A percentile compares a stretch with the other conserved stretches of the same genome.
phyloP scores from a whole-genome alignment of 2,329 filamentous ascomycete species.

The Paecilomyces fulvus region DNA sequence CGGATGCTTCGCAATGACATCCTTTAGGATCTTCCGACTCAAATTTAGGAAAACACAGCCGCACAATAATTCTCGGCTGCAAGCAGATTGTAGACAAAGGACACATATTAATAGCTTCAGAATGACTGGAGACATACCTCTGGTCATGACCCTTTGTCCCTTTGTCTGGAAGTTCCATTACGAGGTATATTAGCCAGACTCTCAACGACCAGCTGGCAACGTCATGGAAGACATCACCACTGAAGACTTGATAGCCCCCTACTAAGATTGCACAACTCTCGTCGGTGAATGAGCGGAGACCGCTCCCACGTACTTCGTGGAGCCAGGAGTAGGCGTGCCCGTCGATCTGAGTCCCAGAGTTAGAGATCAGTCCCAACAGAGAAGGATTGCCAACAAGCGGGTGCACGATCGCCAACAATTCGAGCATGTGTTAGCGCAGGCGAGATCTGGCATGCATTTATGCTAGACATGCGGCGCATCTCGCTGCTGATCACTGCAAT shows the following conservation, averaged over 20 bases:
- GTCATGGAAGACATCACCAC: background rate
- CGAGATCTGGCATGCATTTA: background rate
- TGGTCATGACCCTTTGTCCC: no score
- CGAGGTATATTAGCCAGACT: background rate
- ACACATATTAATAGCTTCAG: no score
- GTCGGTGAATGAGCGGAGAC: background rate
- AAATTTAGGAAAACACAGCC: no score
- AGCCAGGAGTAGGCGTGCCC: background rate
- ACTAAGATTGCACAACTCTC: background rate
- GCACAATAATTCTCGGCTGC: no score
- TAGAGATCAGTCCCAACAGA: background rate
- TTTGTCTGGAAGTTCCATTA: no score
- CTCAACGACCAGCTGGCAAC: background rate
- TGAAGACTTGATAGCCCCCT: background rate
- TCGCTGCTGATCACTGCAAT: background rate
- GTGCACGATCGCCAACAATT: background rate
- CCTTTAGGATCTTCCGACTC: no score
- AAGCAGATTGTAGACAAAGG: no score
- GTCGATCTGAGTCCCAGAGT: background rate
- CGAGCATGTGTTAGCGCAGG: background rate
- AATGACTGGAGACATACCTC: no score
- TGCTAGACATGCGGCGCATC: background rate
- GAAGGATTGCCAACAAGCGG: background rate
- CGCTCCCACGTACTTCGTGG: background rate
- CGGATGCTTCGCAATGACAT: no score